Percentiles rank a stretch among this genome's conserved stretches.
These are phyloP conservation scores for Aethionema arabicum DNA, from an alignment of 345 rosid species.

Conservation along the genomic window DNA sequence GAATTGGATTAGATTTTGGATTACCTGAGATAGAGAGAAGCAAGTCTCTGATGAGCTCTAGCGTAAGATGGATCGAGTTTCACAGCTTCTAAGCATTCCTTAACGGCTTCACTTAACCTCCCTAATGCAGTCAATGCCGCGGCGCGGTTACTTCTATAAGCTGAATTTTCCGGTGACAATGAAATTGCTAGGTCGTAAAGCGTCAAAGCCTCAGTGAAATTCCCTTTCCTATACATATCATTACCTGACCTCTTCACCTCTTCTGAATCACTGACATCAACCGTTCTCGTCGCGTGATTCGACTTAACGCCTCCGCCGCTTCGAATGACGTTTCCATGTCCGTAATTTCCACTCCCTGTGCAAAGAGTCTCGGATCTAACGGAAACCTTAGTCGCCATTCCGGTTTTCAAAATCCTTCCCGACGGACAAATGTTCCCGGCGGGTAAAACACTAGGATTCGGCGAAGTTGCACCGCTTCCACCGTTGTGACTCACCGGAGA, in stretches of 20 bases:
- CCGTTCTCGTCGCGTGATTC: constrained; percentile 42
- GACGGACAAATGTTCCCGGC: constrained; percentile 93
- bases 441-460: constrained; percentile 53
- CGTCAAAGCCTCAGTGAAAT: constrained; percentile 66
- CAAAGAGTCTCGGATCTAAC: constrained; percentile 59
- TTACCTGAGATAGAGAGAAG: constrained; percentile 82
- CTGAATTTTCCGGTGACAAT: constrained; percentile 69
- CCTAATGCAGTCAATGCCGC: constrained; percentile 84
- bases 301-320: constrained; percentile 30
- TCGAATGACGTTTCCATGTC: constrained; percentile 87
- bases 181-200: constrained; percentile 79
- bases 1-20: background rate
- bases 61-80: constrained; percentile 65
- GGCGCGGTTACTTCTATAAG: constrained; percentile 78
- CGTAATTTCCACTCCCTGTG: constrained; percentile 74
- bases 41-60: constrained; percentile 83
- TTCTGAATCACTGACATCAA: constrained; percentile 53
- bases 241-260: constrained; percentile 81
- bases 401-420: constrained; percentile 71
- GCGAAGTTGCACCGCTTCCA: constrained; percentile 40
- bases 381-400: constrained; percentile 46
- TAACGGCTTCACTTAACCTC: constrained; percentile 71
- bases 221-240: constrained; percentile 72
- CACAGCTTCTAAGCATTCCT: constrained; percentile 84
- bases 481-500: constrained; percentile 39